These are phyloP conservation scores for Oryza meyeriana DNA, from an alignment of 176 grass and related monocot species.

Conservation along the genomic window DNA sequence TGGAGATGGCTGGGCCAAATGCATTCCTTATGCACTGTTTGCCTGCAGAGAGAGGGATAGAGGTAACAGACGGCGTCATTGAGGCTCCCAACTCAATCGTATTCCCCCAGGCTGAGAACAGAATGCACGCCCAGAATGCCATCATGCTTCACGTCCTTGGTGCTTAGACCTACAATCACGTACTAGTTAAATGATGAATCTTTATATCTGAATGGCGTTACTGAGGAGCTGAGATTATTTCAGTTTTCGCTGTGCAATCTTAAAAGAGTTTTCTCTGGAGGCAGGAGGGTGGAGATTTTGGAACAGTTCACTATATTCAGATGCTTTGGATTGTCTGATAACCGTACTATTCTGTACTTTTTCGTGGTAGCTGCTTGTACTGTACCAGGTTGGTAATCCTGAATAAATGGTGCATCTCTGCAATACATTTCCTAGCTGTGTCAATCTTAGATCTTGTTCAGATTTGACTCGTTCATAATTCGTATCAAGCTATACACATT, in stretches of 20 bases:
- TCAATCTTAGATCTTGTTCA: neutral
- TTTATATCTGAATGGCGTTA: slow-evolving; percentile 11
- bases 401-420: slow-evolving; percentile 24
- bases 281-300: neutral
- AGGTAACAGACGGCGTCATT: slow-evolving; percentile 75
- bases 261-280: neutral
- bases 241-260: neutral
- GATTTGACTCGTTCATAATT: neutral
- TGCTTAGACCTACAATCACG: slow-evolving; percentile 7
- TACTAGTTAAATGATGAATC: neutral
- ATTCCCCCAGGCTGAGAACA: slow-evolving; percentile 91
- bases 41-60: slow-evolving; percentile 86
- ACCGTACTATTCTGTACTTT: neutral
- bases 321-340: slow-evolving; percentile 7
- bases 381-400: slow-evolving; percentile 10
- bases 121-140: slow-evolving; percentile 92
- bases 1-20: slow-evolving; percentile 85
- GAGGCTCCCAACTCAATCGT: slow-evolving; percentile 90
- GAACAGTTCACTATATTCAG: neutral
- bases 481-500: too few species aligned
- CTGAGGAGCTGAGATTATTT: slow-evolving; percentile 6
- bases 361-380: neutral
- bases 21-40: slow-evolving; percentile 96
- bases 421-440: neutral
- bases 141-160: slow-evolving; percentile 91